A percentile compares a stretch with the other conserved stretches of the same genome.
Evolutionary conservation across 2,329 filamentous ascomycete species (phyloP).

Genomic region (Fusarium secorum): DNA sequence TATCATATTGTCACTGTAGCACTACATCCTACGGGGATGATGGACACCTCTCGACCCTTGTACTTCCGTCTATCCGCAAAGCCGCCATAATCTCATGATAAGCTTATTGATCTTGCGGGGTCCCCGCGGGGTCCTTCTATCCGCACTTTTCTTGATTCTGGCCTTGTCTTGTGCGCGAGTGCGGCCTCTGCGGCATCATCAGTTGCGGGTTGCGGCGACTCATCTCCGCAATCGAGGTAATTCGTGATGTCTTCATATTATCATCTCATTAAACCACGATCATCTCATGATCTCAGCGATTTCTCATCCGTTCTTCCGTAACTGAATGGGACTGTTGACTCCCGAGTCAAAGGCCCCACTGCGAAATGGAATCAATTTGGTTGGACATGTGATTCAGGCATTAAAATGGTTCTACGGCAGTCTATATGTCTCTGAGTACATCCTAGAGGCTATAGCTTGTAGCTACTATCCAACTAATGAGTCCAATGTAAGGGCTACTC

Average conservation of each 20-base stretch:
- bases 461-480: rapidly evolving
- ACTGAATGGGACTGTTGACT: too few relatives aligned
- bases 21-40: rapidly evolving
- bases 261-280: neutral
- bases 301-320: neutral
- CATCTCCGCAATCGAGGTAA: neutral
- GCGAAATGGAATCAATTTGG: neutral
- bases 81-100: neutral
- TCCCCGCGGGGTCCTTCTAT: neutral
- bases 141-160: neutral
- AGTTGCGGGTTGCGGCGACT: neutral
- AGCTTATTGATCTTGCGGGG: neutral
- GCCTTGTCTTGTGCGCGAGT: neutral
- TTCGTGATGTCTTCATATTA: neutral
- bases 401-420: rapidly evolving
- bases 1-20: rapidly evolving
- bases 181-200: neutral
- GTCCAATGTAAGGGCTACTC: rapidly evolving
- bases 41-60: neutral
- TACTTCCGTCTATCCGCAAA: neutral
- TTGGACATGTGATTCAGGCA: neutral
- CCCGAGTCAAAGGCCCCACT: neutral
- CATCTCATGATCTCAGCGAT: neutral
- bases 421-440: neutral
- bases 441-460: rapidly evolving